Conservation (phyloP, 805 yeast genomes). For the Ogataea naganishii region DNA sequence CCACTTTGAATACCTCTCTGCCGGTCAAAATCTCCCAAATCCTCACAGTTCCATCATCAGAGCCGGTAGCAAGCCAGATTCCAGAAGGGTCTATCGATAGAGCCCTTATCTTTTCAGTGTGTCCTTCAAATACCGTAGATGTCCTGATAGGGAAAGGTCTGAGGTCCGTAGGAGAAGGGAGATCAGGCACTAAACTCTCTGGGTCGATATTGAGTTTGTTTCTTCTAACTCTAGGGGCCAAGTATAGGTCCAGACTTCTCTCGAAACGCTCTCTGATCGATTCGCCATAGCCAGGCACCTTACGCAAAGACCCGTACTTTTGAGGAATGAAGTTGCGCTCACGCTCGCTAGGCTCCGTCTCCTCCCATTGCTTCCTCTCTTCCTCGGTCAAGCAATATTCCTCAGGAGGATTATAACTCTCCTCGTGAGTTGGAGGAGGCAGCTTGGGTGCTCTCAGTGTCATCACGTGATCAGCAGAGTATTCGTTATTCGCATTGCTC, state of each 20-base stretch:
- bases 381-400: conserved; percentile 81
- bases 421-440: conserved; percentile 95
- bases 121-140: conserved; percentile 80
- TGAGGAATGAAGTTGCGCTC: conserved; percentile 75
- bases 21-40: conserved; percentile 98
- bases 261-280: conserved; percentile 86
- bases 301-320: conserved; percentile 73
- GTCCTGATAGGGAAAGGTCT: conserved; percentile 94
- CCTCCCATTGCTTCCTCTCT: conserved; percentile 65
- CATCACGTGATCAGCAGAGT: conserved; percentile 72
- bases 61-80: conserved; percentile 93
- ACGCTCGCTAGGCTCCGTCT: conserved; percentile 65
- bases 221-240: conserved; percentile 93
- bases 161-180: conserved; percentile 93
- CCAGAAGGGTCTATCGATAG: conserved; percentile 84
- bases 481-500: conserved; percentile 58
- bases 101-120: conserved; percentile 72
- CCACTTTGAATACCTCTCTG: conserved; percentile 73
- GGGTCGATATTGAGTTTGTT: conserved; percentile 92
- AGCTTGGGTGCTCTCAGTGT: conserved; percentile 89
- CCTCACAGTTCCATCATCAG: conserved; percentile 92
- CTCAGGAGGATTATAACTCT: conserved; percentile 94
- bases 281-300: conserved; percentile 89
- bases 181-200: conserved; percentile 88
- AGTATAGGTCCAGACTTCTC: conserved; percentile 83